Percentiles rank a stretch among this genome's conserved stretches.
Evolutionary conservation across 441 rosid genomes (phyloP).

Genomic region (Manihot esculenta): DNA sequence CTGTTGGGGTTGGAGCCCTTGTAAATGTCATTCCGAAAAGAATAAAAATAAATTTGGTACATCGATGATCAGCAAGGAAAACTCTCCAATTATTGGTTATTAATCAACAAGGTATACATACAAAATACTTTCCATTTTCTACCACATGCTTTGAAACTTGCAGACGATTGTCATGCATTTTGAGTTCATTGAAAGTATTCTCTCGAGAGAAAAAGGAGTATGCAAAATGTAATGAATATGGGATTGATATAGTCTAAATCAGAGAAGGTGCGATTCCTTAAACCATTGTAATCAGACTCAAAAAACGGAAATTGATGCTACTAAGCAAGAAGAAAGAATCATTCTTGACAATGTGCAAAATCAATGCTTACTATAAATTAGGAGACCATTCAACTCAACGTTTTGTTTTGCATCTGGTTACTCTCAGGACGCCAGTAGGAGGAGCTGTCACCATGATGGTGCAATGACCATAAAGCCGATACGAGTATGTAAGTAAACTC

Average conservation of each 20-base stretch:
- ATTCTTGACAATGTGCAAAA: conserved; percentile 11
- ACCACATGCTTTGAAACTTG: background rate
- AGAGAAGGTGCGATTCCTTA: background rate
- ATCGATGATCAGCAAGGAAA: too few relatives aligned
- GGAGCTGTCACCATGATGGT: conserved; percentile 50
- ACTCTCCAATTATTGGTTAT: background rate
- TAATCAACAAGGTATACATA: conserved; percentile 1
- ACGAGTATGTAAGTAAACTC: conserved; percentile 58
- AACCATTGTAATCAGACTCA: background rate
- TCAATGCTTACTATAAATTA: background rate
- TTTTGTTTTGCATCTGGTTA: conserved; percentile 56
- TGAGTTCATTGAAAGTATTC: too few relatives aligned
- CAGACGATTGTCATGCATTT: background rate
- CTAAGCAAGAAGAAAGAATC: background rate
- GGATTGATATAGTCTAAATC: background rate
- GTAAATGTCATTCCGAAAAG: background rate
- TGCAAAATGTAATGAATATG: background rate
- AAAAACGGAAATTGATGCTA: background rate
- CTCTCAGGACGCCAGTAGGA: conserved; percentile 62
- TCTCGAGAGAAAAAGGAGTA: background rate
- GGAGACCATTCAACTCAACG: conserved; percentile 35
- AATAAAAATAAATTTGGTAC: too few relatives aligned
- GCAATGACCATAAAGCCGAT: conserved; percentile 61
- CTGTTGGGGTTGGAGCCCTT: background rate
- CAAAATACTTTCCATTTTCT: background rate